These are phyloP conservation scores for Trifolium dubium DNA, from an alignment of 306 rosid species.

Conservation along the genomic window DNA sequence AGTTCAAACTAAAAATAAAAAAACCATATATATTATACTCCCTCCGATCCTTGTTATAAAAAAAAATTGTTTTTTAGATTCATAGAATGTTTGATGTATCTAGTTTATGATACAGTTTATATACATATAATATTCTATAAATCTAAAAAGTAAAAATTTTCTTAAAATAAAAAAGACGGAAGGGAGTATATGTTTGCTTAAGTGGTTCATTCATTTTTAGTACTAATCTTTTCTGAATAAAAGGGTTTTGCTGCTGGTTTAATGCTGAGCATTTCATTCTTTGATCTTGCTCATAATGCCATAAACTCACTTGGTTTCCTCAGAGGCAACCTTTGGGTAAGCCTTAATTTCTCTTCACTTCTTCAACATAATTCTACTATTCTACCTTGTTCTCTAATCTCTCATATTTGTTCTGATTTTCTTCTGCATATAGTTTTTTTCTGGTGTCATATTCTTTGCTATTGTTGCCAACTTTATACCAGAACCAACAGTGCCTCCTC, in stretches of 20 bases:
- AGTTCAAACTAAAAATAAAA: not conserved
- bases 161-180: no score
- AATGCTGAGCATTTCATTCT: constrained; percentile 93
- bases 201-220: no score
- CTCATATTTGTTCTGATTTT: constrained; percentile 28
- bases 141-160: no score
- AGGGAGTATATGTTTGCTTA: no score
- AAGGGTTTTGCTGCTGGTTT: constrained; percentile 97
- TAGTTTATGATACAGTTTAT: no score
- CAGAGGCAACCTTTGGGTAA: constrained; percentile 91
- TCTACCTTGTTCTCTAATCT: not conserved
- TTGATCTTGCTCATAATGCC: constrained; percentile 96
- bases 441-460: constrained; percentile 90
- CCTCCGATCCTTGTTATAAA: no score
- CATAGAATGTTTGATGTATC: no score
- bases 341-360: constrained; percentile 30
- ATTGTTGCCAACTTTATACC: constrained; percentile 78
- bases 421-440: constrained; percentile 71
- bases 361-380: constrained; percentile 6
- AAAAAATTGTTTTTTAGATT: no score
- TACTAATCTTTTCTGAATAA: no score
- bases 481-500: constrained; percentile 76
- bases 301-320: constrained; percentile 89
- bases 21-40: no score
- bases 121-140: no score